Evolutionary conservation across 148 eudicot species (phyloP).

Genomic region (Rhododendron williamsianum): DNA sequence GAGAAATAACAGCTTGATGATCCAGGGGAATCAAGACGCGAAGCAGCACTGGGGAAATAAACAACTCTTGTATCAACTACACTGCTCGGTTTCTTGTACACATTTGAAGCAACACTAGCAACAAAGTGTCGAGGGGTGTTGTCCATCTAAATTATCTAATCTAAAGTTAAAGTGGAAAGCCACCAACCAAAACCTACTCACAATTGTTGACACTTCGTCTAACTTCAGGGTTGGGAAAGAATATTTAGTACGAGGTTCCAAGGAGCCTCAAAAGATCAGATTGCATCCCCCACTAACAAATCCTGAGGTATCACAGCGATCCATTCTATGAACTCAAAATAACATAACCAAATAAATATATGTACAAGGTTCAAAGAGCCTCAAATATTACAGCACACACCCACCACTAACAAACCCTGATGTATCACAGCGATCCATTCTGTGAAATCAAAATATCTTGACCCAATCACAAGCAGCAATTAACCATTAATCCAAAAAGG

Average conservation of each 20-base stretch:
- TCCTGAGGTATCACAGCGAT: conserved; percentile 69
- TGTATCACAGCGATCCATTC: conserved; percentile 74
- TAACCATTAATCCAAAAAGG: conserved; percentile 1
- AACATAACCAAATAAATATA: conserved; percentile 2
- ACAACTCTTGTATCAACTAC: conserved; percentile 18
- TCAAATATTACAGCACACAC: conserved; percentile 21
- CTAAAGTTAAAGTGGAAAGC: not conserved
- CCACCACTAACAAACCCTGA: conserved; percentile 73
- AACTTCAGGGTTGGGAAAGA: not conserved
- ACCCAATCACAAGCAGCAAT: conserved; percentile 14
- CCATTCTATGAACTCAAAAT: conserved; percentile 35
- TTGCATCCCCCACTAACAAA: conserved; percentile 65
- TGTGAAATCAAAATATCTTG: not conserved
- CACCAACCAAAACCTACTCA: conserved; percentile 4
- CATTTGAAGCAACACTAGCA: conserved; percentile 4
- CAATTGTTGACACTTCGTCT: not conserved
- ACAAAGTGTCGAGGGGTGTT: conserved; percentile 7
- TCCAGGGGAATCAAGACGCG: conserved; percentile 16
- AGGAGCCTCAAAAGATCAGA: conserved; percentile 9
- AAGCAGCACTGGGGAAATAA: conserved; percentile 15
- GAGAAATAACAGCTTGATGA: conserved; percentile 17
- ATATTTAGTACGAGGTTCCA: not conserved
- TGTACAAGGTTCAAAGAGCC: not conserved
- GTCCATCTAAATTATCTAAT: conserved; percentile 20
- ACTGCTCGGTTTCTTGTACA: conserved; percentile 7